A percentile compares a stretch with the other conserved stretches of the same genome.
phyloP scores from a whole-genome alignment of 768 basidiomycete species.

The Leccinum subgranulosum region DNA sequence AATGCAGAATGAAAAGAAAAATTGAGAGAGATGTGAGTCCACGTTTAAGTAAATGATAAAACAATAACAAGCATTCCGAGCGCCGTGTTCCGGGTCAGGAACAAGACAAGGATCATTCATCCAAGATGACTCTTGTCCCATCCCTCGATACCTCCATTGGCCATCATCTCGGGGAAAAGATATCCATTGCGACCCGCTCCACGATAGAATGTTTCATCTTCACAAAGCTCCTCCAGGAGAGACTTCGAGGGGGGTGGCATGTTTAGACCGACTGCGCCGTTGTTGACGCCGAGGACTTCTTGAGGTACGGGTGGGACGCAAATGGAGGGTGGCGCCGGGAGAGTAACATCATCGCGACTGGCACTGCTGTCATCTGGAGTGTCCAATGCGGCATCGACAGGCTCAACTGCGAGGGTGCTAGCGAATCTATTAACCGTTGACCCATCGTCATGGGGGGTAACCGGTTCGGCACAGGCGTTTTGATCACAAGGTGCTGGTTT shows the following conservation, averaged over 20 bases:
- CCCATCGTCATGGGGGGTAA: neutral
- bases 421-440: neutral
- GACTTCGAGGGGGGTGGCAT: neutral
- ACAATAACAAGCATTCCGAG: no score
- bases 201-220: neutral
- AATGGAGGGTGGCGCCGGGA: neutral
- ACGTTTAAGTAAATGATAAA: neutral
- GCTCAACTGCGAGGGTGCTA: neutral
- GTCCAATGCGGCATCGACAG: neutral
- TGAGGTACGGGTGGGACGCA: neutral
- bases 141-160: constrained; percentile 1
- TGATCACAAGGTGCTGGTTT: neutral
- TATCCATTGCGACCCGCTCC: neutral
- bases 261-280: neutral
- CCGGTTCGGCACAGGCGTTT: neutral
- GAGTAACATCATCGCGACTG: neutral
- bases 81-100: neutral
- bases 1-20: no score
- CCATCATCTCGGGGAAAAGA: constrained; percentile 12
- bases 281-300: neutral
- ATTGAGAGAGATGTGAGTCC: neutral
- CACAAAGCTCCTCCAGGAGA: neutral
- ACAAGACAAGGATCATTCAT: neutral
- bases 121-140: constrained; percentile 2
- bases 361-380: neutral